These are phyloP conservation scores for Hemisphaericaspora xylanilytica DNA, from an alignment of 1,139 yeast species.

Conservation along the genomic window DNA sequence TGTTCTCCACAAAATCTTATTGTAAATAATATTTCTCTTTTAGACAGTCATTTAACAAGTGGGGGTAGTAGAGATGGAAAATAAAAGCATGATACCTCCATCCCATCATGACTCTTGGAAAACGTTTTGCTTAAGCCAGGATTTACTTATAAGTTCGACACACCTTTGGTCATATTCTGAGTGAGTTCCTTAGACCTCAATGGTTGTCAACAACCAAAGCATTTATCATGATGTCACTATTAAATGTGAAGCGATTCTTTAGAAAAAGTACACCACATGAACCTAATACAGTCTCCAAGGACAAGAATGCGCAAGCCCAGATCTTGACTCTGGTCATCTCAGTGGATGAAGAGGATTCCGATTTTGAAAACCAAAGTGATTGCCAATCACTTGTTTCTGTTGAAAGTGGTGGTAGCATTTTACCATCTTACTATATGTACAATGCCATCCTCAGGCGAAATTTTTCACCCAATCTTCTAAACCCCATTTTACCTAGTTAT, in stretches of 20 bases:
- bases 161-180: too few species aligned
- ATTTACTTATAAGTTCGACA: too few species aligned
- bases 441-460: constrained; percentile 6
- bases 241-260: neutral
- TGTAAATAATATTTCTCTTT: too few species aligned
- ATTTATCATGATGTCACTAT: neutral
- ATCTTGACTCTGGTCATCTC: neutral
- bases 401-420: constrained; percentile 3
- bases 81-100: too few species aligned
- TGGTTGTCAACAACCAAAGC: too few species aligned
- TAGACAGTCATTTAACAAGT: too few species aligned
- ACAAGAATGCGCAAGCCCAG: neutral
- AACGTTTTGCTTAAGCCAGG: too few species aligned
- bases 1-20: too few species aligned
- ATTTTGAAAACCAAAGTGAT: neutral
- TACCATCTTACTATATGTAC: constrained; percentile 14
- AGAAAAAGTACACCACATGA: too few species aligned
- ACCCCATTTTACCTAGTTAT: constrained; percentile 9
- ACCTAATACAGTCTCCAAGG: neutral
- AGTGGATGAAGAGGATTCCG: neutral
- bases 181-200: too few species aligned
- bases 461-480: neutral
- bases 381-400: neutral
- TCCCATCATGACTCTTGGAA: too few species aligned
- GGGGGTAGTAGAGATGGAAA: too few species aligned